A percentile compares a stretch with the other conserved stretches of the same genome.
Evolutionary conservation across 305 asterid species (phyloP).

Genomic region (Rubia occidens): DNA sequence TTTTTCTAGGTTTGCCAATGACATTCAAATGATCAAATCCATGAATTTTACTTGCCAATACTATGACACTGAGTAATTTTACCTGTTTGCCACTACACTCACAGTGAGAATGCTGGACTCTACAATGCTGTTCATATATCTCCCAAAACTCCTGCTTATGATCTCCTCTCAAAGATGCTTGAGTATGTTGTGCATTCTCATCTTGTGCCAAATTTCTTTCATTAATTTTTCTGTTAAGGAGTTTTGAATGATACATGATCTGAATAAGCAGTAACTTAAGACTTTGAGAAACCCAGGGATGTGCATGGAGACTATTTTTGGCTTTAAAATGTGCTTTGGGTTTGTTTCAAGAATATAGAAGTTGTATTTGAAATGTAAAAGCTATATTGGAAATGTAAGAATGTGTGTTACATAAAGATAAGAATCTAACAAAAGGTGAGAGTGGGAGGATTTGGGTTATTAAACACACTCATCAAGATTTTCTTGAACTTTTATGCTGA

Average conservation of each 20-base stretch:
- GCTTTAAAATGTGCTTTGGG: background rate
- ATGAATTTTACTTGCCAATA: constrained; percentile 13
- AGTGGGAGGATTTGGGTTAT: background rate
- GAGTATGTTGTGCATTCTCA: constrained; percentile 53
- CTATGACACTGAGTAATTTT: constrained; percentile 14
- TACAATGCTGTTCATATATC: constrained; percentile 73
- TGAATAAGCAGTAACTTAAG: background rate
- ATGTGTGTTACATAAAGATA: background rate
- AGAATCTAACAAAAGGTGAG: background rate
- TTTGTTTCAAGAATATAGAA: background rate
- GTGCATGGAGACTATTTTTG: background rate
- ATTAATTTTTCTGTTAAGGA: constrained; percentile 8
- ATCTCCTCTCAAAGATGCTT: constrained; percentile 94
- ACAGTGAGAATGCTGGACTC: constrained; percentile 91
- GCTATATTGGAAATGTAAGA: background rate
- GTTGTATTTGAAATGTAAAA: background rate
- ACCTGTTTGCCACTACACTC: constrained; percentile 14
- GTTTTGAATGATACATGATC: background rate
- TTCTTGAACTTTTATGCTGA: constrained; percentile 2
- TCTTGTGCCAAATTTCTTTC: constrained; percentile 18
- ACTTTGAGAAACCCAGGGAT: background rate
- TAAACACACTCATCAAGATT: background rate
- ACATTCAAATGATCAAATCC: constrained; percentile 5
- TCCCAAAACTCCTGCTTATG: constrained; percentile 80
- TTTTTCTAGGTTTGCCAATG: constrained; percentile 2